These are phyloP conservation scores for Penicillium soppii DNA, from an alignment of 495 filamentous ascomycete species.

Conservation along the genomic window DNA sequence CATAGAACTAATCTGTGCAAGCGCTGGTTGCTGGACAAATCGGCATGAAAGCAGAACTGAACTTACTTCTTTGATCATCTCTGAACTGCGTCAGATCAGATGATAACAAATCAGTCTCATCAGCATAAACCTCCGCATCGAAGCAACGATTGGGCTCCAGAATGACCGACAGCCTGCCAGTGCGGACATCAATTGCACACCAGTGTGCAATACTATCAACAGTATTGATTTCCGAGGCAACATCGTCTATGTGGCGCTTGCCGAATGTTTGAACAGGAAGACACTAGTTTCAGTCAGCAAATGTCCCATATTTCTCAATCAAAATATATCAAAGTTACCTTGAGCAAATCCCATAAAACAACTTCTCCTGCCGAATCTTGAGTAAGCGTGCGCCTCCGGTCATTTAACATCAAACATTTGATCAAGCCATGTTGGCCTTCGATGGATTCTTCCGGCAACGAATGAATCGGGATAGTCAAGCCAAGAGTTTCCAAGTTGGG, in stretches of 20 bases:
- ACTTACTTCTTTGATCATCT: slow-evolving; percentile 92
- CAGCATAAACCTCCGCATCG: slow-evolving; percentile 95
- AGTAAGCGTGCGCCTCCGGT: slow-evolving; percentile 83
- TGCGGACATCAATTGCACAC: slow-evolving; percentile 92
- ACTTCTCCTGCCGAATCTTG: slow-evolving; percentile 95
- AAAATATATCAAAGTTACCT: slow-evolving; percentile 46
- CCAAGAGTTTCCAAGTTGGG: slow-evolving; percentile 56
- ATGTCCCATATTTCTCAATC: neutral
- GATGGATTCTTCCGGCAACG: slow-evolving; percentile 80
- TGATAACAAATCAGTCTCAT: slow-evolving; percentile 64
- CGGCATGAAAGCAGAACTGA: neutral
- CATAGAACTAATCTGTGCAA: neutral
- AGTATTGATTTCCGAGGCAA: slow-evolving; percentile 84
- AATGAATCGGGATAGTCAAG: slow-evolving; percentile 63
- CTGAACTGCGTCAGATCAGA: slow-evolving; percentile 73
- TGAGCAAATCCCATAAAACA: slow-evolving; percentile 90
- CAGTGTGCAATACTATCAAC: slow-evolving; percentile 86
- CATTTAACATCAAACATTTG: slow-evolving; percentile 89
- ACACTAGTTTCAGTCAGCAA: slow-evolving; percentile 55
- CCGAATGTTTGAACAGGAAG: slow-evolving; percentile 82
- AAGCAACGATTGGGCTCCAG: slow-evolving; percentile 96
- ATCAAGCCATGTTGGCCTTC: slow-evolving; percentile 95
- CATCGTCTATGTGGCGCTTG: slow-evolving; percentile 90
- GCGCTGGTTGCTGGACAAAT: neutral
- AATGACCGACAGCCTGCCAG: slow-evolving; percentile 84